Base-by-base conservation (phyloP, 495 filamentous ascomycete species). In the Hypoxylon subgilvum region DNA sequence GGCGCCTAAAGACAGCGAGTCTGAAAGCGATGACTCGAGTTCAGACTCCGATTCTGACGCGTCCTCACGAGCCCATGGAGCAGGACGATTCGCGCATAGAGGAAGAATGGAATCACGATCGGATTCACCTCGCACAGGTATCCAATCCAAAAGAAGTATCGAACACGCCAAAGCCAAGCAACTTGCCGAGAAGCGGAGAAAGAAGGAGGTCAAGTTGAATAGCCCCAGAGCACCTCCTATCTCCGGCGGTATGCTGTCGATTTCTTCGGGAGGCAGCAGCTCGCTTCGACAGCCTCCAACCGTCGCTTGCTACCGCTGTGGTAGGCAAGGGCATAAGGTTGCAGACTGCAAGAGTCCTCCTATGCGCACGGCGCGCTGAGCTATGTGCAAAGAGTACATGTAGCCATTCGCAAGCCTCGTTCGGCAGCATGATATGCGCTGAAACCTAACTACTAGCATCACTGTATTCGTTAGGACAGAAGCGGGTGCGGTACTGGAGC, bases 201-300 rank as follows among this genome's bases (percentile, higher is more conserved):
- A 78, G 60, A 82, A 84, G 65, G 81, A 85, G 40, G 69, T 86
- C 35, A 85, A 83, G 41, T 66, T 87, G 48, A 83, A 84, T 51
- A 69, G 68, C 13, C 65, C 81, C 39, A 80, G 68, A 18, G 75
- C 79, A 10, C 75, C 86, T 30, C 83, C 82, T 25, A 67, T 57
- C 19, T 71, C 66, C 18, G 71, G 71, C 32, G 60, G 65, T 43
- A 43, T 64, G 40, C 44, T 57, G 34, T 67, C 68, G 12, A 70
- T 72, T 44, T 72, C 64, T 10, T 62, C 65, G 14, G 69, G 67
- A 41, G 65, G 61, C 12, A 54, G 41, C 34, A 59, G 56, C 22
- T 38, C 65, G 8, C 16, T 28, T 44, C 63, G 55, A 16, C 65
- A 25, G 36, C 27, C 61, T 18, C 28, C 49, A 38, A 44, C 12